Percentiles rank a stretch among this genome's conserved stretches.
Evolutionary conservation across 768 basidiomycete species (phyloP).

Genomic region (Daedaleopsis nitida): DNA sequence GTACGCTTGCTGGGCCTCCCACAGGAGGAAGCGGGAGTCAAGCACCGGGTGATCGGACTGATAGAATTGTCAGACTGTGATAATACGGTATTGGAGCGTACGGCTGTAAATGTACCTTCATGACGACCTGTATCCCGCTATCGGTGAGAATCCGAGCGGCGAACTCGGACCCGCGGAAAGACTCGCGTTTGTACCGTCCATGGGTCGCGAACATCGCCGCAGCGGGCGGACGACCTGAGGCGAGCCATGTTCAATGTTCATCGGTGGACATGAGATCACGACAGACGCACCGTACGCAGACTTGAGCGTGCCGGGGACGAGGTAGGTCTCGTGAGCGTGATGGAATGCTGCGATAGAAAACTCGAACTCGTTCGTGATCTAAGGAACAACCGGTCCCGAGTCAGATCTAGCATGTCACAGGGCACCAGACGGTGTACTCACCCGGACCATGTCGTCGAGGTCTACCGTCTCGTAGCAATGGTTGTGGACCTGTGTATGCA

Average conservation of each 20-base stretch:
- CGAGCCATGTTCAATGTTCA: not conserved
- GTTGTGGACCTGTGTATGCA: conserved; percentile 44
- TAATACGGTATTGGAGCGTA: not conserved
- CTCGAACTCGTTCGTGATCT: conserved; percentile 90
- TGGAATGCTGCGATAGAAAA: conserved; percentile 83
- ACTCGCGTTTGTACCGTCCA: conserved; percentile 65
- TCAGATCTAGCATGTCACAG: conserved; percentile 48
- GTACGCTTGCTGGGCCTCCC: conserved; percentile 66
- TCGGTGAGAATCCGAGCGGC: conserved; percentile 62
- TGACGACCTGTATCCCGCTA: conserved; percentile 55
- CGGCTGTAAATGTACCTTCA: conserved; percentile 48
- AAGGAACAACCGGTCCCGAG: too few species aligned
- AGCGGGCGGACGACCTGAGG: conserved; percentile 58
- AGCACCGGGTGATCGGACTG: conserved; percentile 59
- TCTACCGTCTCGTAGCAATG: conserved; percentile 72
- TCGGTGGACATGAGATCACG: not conserved
- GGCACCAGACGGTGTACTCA: conserved; percentile 8
- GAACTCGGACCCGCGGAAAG: conserved; percentile 67
- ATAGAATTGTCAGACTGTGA: not conserved
- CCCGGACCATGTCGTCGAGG: conserved; percentile 47
- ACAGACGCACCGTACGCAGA: conserved; percentile 48
- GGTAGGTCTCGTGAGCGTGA: conserved; percentile 87
- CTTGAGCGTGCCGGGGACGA: conserved; percentile 82
- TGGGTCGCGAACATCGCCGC: conserved; percentile 82
- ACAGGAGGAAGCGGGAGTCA: conserved; percentile 57